Evolutionary conservation across 495 filamentous ascomycete genomes (phyloP).

Genomic region (Talaromyces trachyspermus): DNA sequence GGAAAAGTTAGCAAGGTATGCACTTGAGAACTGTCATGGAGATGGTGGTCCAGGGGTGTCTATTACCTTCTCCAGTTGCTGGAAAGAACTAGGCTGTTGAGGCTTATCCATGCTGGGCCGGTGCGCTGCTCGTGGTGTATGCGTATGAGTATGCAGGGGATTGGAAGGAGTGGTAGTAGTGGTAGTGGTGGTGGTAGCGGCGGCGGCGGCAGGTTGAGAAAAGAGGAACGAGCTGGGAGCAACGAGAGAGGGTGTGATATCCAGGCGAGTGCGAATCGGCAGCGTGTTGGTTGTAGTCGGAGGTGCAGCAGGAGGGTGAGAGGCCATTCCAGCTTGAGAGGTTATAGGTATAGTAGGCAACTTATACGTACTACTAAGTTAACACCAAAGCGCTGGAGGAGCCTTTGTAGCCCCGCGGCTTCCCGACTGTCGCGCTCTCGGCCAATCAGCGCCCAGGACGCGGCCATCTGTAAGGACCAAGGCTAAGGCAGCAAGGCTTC

Average conservation of each 20-base stretch:
- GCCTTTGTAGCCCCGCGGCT: too few relatives aligned
- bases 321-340: background rate
- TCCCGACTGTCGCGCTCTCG: background rate
- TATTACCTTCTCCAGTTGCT: slow-evolving; percentile 91
- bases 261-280: background rate
- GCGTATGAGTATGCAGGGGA: slow-evolving; percentile 10
- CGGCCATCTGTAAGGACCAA: background rate
- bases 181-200: background rate
- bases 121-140: background rate
- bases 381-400: too few relatives aligned
- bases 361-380: too few relatives aligned
- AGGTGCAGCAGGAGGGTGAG: background rate
- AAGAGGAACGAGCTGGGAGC: slow-evolving; percentile 35
- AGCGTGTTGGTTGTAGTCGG: background rate
- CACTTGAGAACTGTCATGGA: background rate
- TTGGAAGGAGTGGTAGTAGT: slow-evolving; percentile 6
- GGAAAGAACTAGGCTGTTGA: slow-evolving; percentile 88
- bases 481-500: too few relatives aligned
- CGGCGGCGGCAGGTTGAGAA: slow-evolving; percentile 8
- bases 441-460: slow-evolving; percentile 1
- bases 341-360: too few relatives aligned
- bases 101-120: slow-evolving; percentile 68
- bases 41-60: too few relatives aligned
- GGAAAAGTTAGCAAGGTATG: slow-evolving; percentile 9
- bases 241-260: slow-evolving; percentile 29